Conservation (phyloP, 352 stramenopile genomes). For the Pythium volutum region DNA sequence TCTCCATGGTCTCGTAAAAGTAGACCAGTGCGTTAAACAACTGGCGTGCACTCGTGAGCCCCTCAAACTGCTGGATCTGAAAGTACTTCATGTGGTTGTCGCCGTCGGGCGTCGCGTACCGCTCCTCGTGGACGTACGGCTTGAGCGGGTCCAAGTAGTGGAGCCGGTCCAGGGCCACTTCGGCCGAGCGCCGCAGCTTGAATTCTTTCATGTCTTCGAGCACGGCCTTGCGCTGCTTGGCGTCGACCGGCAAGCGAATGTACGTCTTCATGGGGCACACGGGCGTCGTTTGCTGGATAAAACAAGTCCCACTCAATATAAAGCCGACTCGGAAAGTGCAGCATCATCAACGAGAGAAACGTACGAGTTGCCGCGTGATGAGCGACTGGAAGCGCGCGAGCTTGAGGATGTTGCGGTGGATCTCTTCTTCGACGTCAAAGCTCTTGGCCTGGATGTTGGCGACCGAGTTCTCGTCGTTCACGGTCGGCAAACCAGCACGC, state of each 20-base stretch:
- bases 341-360: too few relatives aligned
- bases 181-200: slow-evolving; percentile 34
- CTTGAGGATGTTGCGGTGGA: slow-evolving; percentile 15
- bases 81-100: slow-evolving; percentile 13
- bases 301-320: too few relatives aligned
- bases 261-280: slow-evolving; percentile 18
- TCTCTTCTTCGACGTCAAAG: slow-evolving; percentile 23
- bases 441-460: slow-evolving; percentile 12
- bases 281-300: slow-evolving; percentile 17
- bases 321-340: too few relatives aligned
- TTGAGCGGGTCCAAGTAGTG: slow-evolving; percentile 1
- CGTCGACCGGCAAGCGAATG: slow-evolving; percentile 17
- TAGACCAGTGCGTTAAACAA: slow-evolving; percentile 45
- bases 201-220: slow-evolving; percentile 31
- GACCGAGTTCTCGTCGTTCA: slow-evolving; percentile 15
- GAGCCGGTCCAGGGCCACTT: slow-evolving; percentile 4
- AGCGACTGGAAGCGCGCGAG: slow-evolving; percentile 20
- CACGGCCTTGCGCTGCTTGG: slow-evolving; percentile 4
- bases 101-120: slow-evolving; percentile 15
- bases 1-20: slow-evolving; percentile 54
- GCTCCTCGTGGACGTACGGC: slow-evolving; percentile 16
- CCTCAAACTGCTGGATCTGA: slow-evolving; percentile 25
- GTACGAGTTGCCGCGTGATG: slow-evolving; percentile 15
- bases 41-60: slow-evolving; percentile 40
- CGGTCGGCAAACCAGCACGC: slow-evolving; percentile 14